Base-by-base conservation (phyloP, 352 stramenopile genomes). In the Phytophthora megakarya region DNA sequence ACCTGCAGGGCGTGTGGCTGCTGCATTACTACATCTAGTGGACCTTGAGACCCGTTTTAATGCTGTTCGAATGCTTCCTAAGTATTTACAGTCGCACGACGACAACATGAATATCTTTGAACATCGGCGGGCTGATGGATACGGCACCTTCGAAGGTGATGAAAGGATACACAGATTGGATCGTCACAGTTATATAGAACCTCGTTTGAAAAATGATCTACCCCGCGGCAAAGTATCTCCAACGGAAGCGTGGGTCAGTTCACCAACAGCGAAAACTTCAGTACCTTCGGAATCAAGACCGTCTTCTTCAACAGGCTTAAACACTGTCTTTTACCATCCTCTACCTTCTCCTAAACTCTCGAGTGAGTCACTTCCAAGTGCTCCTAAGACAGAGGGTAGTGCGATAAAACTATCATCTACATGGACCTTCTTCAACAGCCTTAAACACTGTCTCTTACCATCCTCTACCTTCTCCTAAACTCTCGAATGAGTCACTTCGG, bases 21-120 rank as follows among this genome's bases (percentile, higher is more conserved):
- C 47, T 3, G 83, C 79, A 15, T 61, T 90, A 16, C 51, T 92
- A 16, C 73, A 87, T 33, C 61, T 92, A 18, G 46, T 85, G 44
- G 79, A 86, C 33, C 42, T 85, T 13, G 83, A 92, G 46, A 89
- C 60, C 35, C 59, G 61, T 6, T 72, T 65, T 13, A 87, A 88
- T 45, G 80, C 81, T 37, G 63, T 76, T 39, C 71, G 69, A n/a
- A 61, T 87, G 56, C 61, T 90, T 18, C 83, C 83, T 1, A 79
- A 67, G 21, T 90, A 88, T 60, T 59, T 92, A 0, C 71, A 76
- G 1, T 53, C 66, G 9, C 42, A 68, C n/a, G 45, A 21, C 39
- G 48, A 63, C 5, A 54, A 26, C 23, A 58, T 40, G 7, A 63
- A 16, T 3, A 25, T 64, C 30, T 48, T 35, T 3, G 6, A 37